Conservation (phyloP, 768 basidiomycete species). For the Termitomyces titanicus region DNA sequence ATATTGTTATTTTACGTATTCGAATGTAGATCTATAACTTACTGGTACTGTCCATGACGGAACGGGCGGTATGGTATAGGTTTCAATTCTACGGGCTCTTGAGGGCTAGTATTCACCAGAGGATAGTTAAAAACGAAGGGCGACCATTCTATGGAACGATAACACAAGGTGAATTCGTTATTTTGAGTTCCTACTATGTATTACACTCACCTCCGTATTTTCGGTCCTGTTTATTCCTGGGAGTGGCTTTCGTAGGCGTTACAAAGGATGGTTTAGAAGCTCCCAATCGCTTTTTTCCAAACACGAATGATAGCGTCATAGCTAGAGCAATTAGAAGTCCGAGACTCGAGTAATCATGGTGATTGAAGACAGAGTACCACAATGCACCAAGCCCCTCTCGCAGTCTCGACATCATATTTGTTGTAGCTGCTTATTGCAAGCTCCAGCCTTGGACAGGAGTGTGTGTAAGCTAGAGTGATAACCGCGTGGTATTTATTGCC, state of each 20-base stretch:
- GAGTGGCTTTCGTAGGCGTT: neutral
- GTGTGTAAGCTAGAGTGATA: no score
- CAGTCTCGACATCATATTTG: neutral
- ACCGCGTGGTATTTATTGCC: no score
- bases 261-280: neutral
- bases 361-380: neutral
- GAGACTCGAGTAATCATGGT: neutral
- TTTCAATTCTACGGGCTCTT: constrained; percentile 39
- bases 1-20: neutral
- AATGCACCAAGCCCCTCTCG: neutral
- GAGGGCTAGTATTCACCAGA: constrained; percentile 34
- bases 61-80: constrained; percentile 68
- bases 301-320: neutral
- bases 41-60: constrained; percentile 62
- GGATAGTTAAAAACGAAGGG: constrained; percentile 52
- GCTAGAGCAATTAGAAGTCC: neutral
- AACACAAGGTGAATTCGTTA: neutral
- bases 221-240: constrained; percentile 2
- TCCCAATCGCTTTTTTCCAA: neutral
- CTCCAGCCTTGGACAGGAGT: no score
- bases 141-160: constrained; percentile 42
- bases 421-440: neutral
- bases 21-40: constrained; percentile 18
- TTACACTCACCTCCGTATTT: constrained; percentile 9
- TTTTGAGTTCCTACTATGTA: neutral